Base-by-base conservation (phyloP, 352 stramenopile genomes). In the Phytophthora tubulina region DNA sequence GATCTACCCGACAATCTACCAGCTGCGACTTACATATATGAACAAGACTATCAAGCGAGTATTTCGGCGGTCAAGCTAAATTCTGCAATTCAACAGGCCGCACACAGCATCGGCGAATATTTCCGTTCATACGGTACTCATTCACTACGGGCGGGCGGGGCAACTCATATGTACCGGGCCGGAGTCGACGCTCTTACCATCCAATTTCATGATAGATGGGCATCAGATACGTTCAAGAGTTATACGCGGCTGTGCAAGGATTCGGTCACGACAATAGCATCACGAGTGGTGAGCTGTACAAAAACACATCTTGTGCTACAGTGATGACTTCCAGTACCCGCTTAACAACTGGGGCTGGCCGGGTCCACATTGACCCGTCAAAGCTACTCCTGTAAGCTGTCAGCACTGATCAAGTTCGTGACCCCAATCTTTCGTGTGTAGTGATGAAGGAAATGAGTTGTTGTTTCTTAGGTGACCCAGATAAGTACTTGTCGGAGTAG, bases 401-500 rank as follows among this genome's bases (percentile, higher is more conserved):
- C 21, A 27, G 2, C 21, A 2, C 21, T 27, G 21, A 27, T 27
- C 21, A 27, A 27, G 21, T 27, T 27, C 21, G 21, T 27, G 21
- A 27, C 2, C 21, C 21, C 21, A 27, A 27, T 27, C 21, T 27
- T 27, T 27, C 21, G 21, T 2, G 21, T 27, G 21, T 27, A 2
- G 21, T 1, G 21, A 27, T 27, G 21, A 27, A 27, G 21, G 1
- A 27, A 27, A 27, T 27, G 21, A 27, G 21, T 27, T 27, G 21
- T 27, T 27, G 21, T 27, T 27, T 27, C 1, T 2, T 27, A 27
- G 21, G 21, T 27, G 21, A 1, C 21, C 21, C 21, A 27, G 21
- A 27, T 1, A 27, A 27, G 21, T 53, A 8, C 21, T 63, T 67
- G 54, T 72, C 55, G 0, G 44, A 68, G 8, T 53, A 66, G 1